Percentiles rank a stretch among this genome's conserved stretches.
phyloP scores from a whole-genome alignment of 2,329 filamentous ascomycete species.

The Stagonosporopsis chrysanthemi region DNA sequence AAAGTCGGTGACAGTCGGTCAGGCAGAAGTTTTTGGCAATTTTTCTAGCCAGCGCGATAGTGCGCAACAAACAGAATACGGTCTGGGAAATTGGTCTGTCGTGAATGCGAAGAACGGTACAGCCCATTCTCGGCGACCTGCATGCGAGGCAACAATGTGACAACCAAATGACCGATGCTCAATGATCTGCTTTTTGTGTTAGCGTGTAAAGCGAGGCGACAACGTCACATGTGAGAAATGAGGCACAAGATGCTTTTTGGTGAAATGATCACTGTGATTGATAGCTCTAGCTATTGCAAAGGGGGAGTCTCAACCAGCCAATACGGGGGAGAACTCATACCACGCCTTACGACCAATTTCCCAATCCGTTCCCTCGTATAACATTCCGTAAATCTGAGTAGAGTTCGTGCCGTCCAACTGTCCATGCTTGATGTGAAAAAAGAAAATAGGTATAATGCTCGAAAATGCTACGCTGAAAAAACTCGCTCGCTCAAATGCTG shows the following conservation, averaged over 20 bases:
- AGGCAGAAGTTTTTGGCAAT: constrained; percentile 11
- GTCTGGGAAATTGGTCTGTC: neutral
- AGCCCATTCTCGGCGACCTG: constrained; percentile 10
- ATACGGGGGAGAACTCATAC: constrained; percentile 35
- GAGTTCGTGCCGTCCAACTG: constrained; percentile 14
- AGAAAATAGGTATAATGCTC: constrained; percentile 42
- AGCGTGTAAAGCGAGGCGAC: constrained; percentile 26
- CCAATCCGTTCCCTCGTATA: constrained; percentile 14
- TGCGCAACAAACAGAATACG: constrained; percentile 1
- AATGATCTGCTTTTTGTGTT: constrained; percentile 17
- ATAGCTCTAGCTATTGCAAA: constrained; percentile 33
- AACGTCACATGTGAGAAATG: constrained; percentile 27
- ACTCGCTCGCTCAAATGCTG: constrained; percentile 51
- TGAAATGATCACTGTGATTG: constrained; percentile 31
- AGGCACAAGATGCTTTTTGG: constrained; percentile 17
- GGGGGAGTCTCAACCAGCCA: constrained; percentile 37
- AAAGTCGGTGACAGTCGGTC: constrained; percentile 21
- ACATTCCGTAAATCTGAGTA: constrained; percentile 19
- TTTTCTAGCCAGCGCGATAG: constrained; percentile 11
- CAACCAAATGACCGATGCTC: constrained; percentile 22
- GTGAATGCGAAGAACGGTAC: neutral
- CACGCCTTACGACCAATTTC: constrained; percentile 19
- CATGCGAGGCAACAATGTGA: constrained; percentile 12
- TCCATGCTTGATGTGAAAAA: constrained; percentile 23
- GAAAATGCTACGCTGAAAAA: constrained; percentile 39